Conservation (phyloP, 2,329 filamentous ascomycete species). For the Alternaria rosae region DNA sequence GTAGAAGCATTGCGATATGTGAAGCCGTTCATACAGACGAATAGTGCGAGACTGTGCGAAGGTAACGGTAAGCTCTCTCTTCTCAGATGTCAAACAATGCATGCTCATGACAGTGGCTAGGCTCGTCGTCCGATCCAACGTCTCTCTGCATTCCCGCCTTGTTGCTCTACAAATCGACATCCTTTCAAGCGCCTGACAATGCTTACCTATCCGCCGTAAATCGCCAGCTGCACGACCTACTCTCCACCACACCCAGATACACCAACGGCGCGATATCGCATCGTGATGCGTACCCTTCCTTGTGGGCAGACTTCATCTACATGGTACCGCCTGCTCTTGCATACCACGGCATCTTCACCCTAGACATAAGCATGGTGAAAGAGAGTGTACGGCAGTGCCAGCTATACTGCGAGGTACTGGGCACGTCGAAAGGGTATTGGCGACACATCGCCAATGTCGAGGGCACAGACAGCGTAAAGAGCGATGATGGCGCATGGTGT, state of each 20-base stretch:
- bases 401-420: slow-evolving; percentile 53
- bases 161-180: slow-evolving; percentile 49
- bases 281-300: slow-evolving; percentile 51
- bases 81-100: not conserved
- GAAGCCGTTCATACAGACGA: slow-evolving; percentile 40
- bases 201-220: slow-evolving; percentile 27
- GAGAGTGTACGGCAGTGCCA: slow-evolving; percentile 52
- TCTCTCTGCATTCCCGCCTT: slow-evolving; percentile 56
- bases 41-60: slow-evolving; percentile 41
- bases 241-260: slow-evolving; percentile 52
- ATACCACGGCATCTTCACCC: slow-evolving; percentile 53
- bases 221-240: slow-evolving; percentile 53
- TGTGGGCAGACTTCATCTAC: slow-evolving; percentile 60
- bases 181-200: slow-evolving; percentile 41
- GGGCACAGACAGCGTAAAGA: not conserved
- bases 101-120: slow-evolving; percentile 15
- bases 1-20: slow-evolving; percentile 47
- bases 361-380: slow-evolving; percentile 46
- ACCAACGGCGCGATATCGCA: slow-evolving; percentile 60
- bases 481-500: slow-evolving; percentile 55
- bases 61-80: slow-evolving; percentile 37
- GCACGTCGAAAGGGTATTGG: slow-evolving; percentile 49
- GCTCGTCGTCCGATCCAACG: slow-evolving; percentile 54
- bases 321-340: slow-evolving; percentile 61
- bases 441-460: slow-evolving; percentile 54